Percentiles rank a stretch among this genome's conserved stretches.
Evolutionary conservation across 2,329 filamentous ascomycete species (phyloP).

Genomic region (Zymoseptoria crescenta): DNA sequence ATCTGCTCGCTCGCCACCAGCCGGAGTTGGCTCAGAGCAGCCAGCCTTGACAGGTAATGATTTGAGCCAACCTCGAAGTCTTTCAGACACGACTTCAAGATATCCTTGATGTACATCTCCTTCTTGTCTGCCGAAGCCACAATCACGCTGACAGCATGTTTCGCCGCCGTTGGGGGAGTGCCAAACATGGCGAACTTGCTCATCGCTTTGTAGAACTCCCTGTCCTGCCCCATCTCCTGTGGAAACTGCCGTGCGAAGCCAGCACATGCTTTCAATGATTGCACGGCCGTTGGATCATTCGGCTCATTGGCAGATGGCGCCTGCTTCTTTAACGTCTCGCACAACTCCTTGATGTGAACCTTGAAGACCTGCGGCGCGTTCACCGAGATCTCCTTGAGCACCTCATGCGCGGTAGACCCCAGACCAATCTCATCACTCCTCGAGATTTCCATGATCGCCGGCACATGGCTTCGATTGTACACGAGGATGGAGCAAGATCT

Average conservation of each 20-base stretch:
- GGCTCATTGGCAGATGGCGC: conserved; percentile 61
- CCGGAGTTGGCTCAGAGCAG: conserved; percentile 65
- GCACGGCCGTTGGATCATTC: conserved; percentile 69
- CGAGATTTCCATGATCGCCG: conserved; percentile 80
- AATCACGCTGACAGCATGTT: conserved; percentile 88
- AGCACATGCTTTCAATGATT: conserved; percentile 88
- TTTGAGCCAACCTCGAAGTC: conserved; percentile 64
- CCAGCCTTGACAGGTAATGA: conserved; percentile 66
- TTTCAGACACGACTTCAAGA: conserved; percentile 68
- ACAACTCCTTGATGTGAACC: conserved; percentile 83
- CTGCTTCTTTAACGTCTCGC: conserved; percentile 73
- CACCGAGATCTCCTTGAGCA: conserved; percentile 86
- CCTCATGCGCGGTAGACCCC: conserved; percentile 71
- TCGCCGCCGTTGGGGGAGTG: conserved; percentile 71
- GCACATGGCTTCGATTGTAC: conserved; percentile 90
- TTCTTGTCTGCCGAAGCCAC: conserved; percentile 69
- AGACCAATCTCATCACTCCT: conserved; percentile 74
- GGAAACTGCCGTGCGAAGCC: conserved; percentile 84
- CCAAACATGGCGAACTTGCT: conserved; percentile 78
- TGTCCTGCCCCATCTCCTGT: conserved; percentile 71
- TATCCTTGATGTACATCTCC: conserved; percentile 76
- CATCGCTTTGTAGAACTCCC: conserved; percentile 73
- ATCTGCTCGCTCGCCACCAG: conserved; percentile 66
- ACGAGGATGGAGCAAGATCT: conserved; percentile 78
- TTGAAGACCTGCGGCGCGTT: conserved; percentile 86